Evolutionary conservation across 768 basidiomycete species (phyloP), one percentile per base, ranked within the genome.

Genomic region (Trametes meyenii): DNA sequence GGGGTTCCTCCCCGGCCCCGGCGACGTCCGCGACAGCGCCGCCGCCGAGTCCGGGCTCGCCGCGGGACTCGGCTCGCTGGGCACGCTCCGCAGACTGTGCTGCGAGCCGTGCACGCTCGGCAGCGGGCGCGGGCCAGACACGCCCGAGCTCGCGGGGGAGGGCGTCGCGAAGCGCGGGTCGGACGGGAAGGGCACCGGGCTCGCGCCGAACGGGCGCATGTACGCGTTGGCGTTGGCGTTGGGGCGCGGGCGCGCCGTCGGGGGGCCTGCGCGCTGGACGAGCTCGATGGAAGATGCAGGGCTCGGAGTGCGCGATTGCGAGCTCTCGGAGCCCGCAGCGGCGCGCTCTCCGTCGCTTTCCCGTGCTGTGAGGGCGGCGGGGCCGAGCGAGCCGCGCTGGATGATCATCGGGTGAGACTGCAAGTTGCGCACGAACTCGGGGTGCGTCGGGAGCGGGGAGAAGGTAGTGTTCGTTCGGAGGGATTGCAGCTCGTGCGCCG

Each of bases 401-500:
- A 56, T 60, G 58, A 64, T 64, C 48, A 64, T 54, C 5, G 62
- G 62, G 36, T 64, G 62, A 11, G 62, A 64, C 21, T 60, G 51
- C 12, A 64, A 44, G 54, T 52, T 51, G 24, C 58, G 53, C 35
- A 64, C 24, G 43, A 64, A 64, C 33, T 64, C 62, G 26, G 62
- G 62, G 23, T 64, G 58, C n/a, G 53, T 56, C 24, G 62, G 62
- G 19, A 63, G 51, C 38, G 62, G 58, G 5, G 62, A 50, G 36
- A 51, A 49, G 3, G 58, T 55, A 36, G 53, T 56, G 42, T 64
- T 45, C 12, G 62, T 50, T 33, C 58, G 62, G n/a, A 42, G n/a
- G 8, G 56, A 17, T 17, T 51, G 43, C 19, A 49, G 11, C 16
- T 52, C 42, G 29, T 51, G 50, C 38, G 36, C 11, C 21, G 45